Base-by-base conservation (phyloP, 768 basidiomycete genomes). In the Cantharellus anzutake region DNA sequence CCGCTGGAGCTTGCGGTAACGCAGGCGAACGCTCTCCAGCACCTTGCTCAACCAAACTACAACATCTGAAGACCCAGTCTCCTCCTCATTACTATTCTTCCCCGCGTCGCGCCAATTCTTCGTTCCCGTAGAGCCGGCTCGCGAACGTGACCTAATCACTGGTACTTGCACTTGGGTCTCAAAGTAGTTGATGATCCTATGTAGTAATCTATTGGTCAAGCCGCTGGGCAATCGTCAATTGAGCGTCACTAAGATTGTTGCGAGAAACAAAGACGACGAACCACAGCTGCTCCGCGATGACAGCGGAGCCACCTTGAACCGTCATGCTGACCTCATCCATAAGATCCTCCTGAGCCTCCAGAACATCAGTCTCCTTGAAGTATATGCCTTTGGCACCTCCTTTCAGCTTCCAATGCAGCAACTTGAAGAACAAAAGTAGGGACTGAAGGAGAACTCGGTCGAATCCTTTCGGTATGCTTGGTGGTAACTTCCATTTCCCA, bases 311-410 rank as follows among this genome's bases (percentile, higher is more conserved):
- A 3, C 88, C 88, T 20, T 80, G 75, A 4, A 91, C 84, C 42
- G 83, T 86, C 69, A 92, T 75, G 60, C 90, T 91, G 57, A 94
- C 90, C 68, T 88, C 87, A 64, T 86, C 87, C 71, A 98, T 83
- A 29, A 94, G 93, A 20, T 86, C 84, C 87, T 92, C 94, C 66
- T 98, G 92, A 3, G 85, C 83, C 68, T 99, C 94, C 42, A 99
- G 76, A n/a, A 98, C 82, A 68, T 98, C 94, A 0, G 93, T 96
- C 74, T 99, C 96, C 68, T 93, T 91, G 75, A 98, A 93, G 70
- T 94, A 87, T 55, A 93, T 89, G 20, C 85, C 86, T 69, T 89
- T 91, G 61, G 82, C 78, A 20, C 86, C 89, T 63, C 87, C 86
- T 74, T 94, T 94, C 57, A 99, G 76, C 70, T 97, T 94, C 87